These are phyloP conservation scores for Pleurotus djamor DNA, from an alignment of 768 basidiomycete genomes.

Conservation along the genomic window DNA sequence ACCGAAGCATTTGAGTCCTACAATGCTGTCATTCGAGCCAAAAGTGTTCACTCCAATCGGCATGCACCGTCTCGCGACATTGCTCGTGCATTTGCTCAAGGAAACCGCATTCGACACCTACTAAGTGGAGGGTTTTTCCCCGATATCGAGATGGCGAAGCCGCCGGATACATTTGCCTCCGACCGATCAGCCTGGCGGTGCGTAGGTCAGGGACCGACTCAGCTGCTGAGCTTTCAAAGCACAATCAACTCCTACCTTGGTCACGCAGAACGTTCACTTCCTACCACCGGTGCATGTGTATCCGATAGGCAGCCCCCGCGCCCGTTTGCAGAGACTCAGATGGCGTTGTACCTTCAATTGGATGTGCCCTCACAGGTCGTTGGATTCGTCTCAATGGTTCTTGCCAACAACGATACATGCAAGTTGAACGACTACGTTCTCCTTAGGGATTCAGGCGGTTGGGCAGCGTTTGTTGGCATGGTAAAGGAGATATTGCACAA, in stretches of 20 bases:
- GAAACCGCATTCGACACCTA: constrained; percentile 21
- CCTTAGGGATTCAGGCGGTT: too few species aligned
- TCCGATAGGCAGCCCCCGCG: background rate
- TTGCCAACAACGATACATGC: too few species aligned
- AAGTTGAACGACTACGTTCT: too few species aligned
- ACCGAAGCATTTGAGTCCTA: constrained; percentile 42
- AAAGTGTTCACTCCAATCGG: constrained; percentile 30
- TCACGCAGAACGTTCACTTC: background rate
- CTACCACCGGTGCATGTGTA: background rate
- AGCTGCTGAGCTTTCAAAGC: background rate
- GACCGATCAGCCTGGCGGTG: background rate
- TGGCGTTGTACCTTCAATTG: background rate
- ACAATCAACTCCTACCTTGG: background rate
- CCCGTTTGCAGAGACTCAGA: background rate
- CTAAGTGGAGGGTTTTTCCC: constrained; percentile 18
- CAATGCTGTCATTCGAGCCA: constrained; percentile 29
- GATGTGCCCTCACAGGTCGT: too few species aligned
- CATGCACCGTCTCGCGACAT: constrained; percentile 30
- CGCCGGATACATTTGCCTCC: background rate
- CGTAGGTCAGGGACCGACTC: background rate
- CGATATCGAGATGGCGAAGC: background rate
- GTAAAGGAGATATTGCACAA: too few species aligned
- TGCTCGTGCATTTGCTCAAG: constrained; percentile 19
- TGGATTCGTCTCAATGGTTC: too few species aligned
- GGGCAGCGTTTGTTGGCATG: too few species aligned